Evolutionary conservation across 805 yeast genomes (phyloP), one percentile per base, ranked within the genome.

Genomic region (Wickerhamiella sorbophila): DNA sequence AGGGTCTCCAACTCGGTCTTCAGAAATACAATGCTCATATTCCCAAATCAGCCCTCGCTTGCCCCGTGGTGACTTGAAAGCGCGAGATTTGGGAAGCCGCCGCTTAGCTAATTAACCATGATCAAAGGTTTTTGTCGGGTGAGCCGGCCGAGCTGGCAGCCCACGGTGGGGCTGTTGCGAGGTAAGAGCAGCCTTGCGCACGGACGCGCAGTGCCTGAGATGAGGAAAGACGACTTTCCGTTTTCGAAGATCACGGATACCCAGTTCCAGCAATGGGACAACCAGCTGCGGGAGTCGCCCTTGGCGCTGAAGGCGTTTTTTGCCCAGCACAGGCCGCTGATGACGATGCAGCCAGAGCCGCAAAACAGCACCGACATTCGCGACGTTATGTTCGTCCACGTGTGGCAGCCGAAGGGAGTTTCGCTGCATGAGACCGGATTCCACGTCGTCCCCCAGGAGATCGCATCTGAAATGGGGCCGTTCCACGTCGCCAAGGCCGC

Each of bases 1-100:
- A 88, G 63, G 22, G 63, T 65, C 9, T 69, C 61, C 48, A 86
- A 63, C 53, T 85, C 95, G 0, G 70, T 48, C 9, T 63, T 58
- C 41, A 84, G 60, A 16, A 49, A 44, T 16, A 42, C 42, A 3
- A 50, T 14, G 31, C 50, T 65, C 74, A 20, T 65, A 15, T 19
- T 36, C 8, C 6, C 10, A 31, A 9, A 31, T 17, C 16, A 6
- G 33, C 33, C 33, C 16, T 17, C 15, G n/a, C 33, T 31, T 8
- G 6, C 29, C 29, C 8, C 8, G 29, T 8, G 12, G 29, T 12
- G 29, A 26, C 29, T 26, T 26, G 29, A n/a, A n/a, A n/a, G 29
- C 10, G 29, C 29, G 29, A 8, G 10, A 8, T 26, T 26, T 8
- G 29, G 29, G 29, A 8, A 12, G 12, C 29, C 29, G 29, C 12